These are phyloP conservation scores for Blepharisma stoltei DNA, from an alignment of 73 alveolate species.

Conservation along the genomic window DNA sequence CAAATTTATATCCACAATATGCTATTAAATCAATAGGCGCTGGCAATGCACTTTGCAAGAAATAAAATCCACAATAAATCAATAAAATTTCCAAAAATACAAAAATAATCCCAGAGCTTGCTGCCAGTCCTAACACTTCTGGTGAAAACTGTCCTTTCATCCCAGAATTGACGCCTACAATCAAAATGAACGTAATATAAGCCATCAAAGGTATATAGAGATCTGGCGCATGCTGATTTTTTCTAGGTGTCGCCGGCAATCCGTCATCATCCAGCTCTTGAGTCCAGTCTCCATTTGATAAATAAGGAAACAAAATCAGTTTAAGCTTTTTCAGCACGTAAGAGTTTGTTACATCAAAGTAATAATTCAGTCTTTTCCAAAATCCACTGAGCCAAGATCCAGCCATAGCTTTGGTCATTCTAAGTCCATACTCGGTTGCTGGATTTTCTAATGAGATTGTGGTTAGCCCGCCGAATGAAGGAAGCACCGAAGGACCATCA, in stretches of 20 bases:
- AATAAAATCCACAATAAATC: slow-evolving; percentile 17
- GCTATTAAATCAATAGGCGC: background rate
- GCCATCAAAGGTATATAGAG: slow-evolving; percentile 53
- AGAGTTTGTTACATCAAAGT: slow-evolving; percentile 45
- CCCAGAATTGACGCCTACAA: slow-evolving; percentile 65
- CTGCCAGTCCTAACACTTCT: slow-evolving; percentile 20
- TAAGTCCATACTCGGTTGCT: slow-evolving; percentile 15
- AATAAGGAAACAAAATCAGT: slow-evolving; percentile 36
- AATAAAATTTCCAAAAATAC: slow-evolving; percentile 3
- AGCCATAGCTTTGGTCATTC: slow-evolving; percentile 11
- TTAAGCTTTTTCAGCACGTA: slow-evolving; percentile 42
- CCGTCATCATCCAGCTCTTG: slow-evolving; percentile 42
- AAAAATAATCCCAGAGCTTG: slow-evolving; percentile 9
- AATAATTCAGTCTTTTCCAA: slow-evolving; percentile 31
- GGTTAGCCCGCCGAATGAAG: background rate
- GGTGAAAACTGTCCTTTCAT: background rate
- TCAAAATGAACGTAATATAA: slow-evolving; percentile 41
- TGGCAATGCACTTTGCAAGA: slow-evolving; percentile 10
- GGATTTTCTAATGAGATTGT: slow-evolving; percentile 22
- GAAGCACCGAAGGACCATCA: background rate
- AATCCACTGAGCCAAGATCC: slow-evolving; percentile 34
- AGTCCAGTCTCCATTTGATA: slow-evolving; percentile 40
- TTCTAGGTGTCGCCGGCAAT: slow-evolving; percentile 37
- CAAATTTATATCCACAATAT: slow-evolving; percentile 21
- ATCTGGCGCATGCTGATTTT: slow-evolving; percentile 51